Evolutionary conservation across 768 basidiomycete species (phyloP).

Genomic region (Termitomyces sp.): DNA sequence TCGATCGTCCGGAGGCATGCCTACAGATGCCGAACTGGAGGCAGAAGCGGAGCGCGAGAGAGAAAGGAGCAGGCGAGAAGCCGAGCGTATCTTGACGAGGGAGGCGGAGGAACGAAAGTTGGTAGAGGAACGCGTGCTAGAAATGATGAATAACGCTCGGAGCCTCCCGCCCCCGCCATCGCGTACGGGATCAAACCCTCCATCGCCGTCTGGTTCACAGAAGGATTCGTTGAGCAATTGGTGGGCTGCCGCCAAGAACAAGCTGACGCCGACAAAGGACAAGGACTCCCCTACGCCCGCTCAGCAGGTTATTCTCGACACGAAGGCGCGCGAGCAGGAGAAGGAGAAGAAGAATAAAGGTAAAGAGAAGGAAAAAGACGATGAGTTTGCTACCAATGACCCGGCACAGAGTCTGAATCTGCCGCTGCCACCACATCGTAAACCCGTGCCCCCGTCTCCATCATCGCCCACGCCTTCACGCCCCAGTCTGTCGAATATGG

Average conservation of each 20-base stretch:
- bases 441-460: conserved; percentile 49
- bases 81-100: conserved; percentile 67
- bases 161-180: conserved; percentile 58
- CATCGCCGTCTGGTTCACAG: conserved; percentile 61
- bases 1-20: conserved; percentile 36
- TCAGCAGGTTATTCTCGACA: conserved; percentile 75
- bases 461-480: conserved; percentile 64
- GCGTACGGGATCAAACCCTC: conserved; percentile 53
- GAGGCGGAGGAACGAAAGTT: conserved; percentile 68
- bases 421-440: conserved; percentile 37
- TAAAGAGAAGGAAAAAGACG: conserved; percentile 63
- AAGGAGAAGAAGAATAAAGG: conserved; percentile 42
- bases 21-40: conserved; percentile 76
- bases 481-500: conserved; percentile 42
- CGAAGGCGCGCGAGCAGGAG: conserved; percentile 64
- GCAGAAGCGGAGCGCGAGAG: conserved; percentile 77
- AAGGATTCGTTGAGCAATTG: conserved; percentile 52
- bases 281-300: conserved; percentile 76
- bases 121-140: conserved; percentile 71
- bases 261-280: conserved; percentile 75
- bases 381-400: conserved; percentile 47
- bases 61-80: conserved; percentile 71
- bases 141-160: conserved; percentile 59
- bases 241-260: conserved; percentile 76
- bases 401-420: conserved; percentile 52